These are phyloP conservation scores for Perilla frutescens DNA, from an alignment of 257 asterid species.

Conservation along the genomic window DNA sequence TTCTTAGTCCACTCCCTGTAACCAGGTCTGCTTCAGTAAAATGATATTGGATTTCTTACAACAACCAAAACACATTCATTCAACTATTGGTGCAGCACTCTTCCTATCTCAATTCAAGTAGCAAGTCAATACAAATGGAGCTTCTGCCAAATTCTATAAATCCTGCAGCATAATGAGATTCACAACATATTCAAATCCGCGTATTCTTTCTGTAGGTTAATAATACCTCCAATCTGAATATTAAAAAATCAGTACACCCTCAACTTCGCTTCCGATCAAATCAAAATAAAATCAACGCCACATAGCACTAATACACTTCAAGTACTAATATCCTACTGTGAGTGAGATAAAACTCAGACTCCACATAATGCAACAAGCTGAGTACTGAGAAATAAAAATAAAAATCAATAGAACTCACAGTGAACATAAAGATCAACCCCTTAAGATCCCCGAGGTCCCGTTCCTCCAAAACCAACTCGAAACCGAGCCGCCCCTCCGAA, in stretches of 20 bases:
- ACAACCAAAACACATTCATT: slow-evolving; percentile 5
- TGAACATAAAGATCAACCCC: slow-evolving; percentile 91
- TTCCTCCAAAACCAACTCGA: slow-evolving; percentile 62
- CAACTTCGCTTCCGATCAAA: not conserved
- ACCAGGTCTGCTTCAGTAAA: not conserved
- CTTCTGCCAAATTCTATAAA: not conserved
- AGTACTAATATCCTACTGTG: slow-evolving; percentile 13
- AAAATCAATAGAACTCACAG: slow-evolving; percentile 59
- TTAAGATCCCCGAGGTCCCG: slow-evolving; percentile 78
- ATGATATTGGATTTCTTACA: not conserved
- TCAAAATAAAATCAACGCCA: slow-evolving; percentile 1
- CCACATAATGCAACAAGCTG: slow-evolving; percentile 11
- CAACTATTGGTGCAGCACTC: slow-evolving; percentile 6
- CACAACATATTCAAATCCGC: not conserved
- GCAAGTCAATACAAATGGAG: not conserved
- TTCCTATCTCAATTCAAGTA: not conserved
- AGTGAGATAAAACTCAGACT: slow-evolving; percentile 17
- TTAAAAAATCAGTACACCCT: not conserved
- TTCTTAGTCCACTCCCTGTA: not conserved
- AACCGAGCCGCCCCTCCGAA: slow-evolving; percentile 45
- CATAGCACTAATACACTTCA: slow-evolving; percentile 4
- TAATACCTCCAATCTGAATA: slow-evolving; percentile 13
- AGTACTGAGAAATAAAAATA: not conserved
- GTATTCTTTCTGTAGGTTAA: not conserved
- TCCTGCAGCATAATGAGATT: not conserved